Percentiles rank a stretch among this genome's conserved stretches.
Evolutionary conservation across 768 basidiomycete genomes (phyloP).

Genomic region (Lentinula edodes): DNA sequence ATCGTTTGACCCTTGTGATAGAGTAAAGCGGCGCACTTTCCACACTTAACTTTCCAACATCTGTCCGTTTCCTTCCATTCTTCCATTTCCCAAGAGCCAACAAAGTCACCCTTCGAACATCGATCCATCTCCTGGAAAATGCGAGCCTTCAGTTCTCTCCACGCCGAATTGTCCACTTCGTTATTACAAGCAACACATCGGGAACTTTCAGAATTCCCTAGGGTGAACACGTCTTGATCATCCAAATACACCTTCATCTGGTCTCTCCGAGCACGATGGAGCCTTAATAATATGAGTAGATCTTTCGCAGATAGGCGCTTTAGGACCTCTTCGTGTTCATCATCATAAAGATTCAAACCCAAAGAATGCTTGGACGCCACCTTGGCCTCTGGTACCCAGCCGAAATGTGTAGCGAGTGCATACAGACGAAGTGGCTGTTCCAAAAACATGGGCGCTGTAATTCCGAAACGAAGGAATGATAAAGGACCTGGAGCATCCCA

Average conservation of each 20-base stretch:
- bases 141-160: slow-evolving; percentile 34
- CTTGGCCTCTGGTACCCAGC: slow-evolving; percentile 39
- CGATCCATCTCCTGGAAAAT: slow-evolving; percentile 35
- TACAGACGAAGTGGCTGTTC: slow-evolving; percentile 42
- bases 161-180: slow-evolving; percentile 28
- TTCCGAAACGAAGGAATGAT: slow-evolving; percentile 34
- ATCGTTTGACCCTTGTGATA: not conserved
- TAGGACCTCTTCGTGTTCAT: slow-evolving; percentile 25
- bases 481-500: slow-evolving; percentile 42
- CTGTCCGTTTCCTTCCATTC: slow-evolving; percentile 36
- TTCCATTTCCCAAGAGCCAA: slow-evolving; percentile 33
- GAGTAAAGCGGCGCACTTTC: not conserved
- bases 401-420: slow-evolving; percentile 35
- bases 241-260: slow-evolving; percentile 30
- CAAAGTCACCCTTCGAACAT: slow-evolving; percentile 31
- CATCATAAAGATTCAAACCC: slow-evolving; percentile 30
- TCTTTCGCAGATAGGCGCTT: slow-evolving; percentile 29
- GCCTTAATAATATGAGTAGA: slow-evolving; percentile 31
- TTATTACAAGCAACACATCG: slow-evolving; percentile 28
- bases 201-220: slow-evolving; percentile 27
- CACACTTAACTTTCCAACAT: slow-evolving; percentile 23
- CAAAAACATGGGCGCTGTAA: slow-evolving; percentile 37
- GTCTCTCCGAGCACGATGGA: slow-evolving; percentile 36
- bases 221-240: slow-evolving; percentile 28
- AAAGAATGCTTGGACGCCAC: slow-evolving; percentile 37